Conservation (phyloP, 2,329 filamentous ascomycete genomes). For the Penicillium sp. region DNA sequence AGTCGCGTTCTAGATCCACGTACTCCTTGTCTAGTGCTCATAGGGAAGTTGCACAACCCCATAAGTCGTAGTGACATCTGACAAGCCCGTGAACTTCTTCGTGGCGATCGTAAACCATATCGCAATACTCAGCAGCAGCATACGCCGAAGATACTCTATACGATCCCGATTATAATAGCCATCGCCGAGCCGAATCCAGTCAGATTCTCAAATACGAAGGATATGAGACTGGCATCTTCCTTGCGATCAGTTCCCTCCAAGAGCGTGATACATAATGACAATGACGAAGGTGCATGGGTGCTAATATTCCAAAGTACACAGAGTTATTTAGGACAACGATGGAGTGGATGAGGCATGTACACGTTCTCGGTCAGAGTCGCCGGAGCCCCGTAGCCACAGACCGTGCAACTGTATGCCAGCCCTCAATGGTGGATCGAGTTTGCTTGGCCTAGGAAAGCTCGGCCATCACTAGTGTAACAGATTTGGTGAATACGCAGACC, state of each 20-base stretch:
- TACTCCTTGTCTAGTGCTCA: too few relatives aligned
- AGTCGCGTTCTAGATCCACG: too few relatives aligned
- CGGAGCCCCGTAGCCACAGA: conserved; percentile 34
- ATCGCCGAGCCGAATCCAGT: conserved; percentile 50
- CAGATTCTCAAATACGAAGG: conserved; percentile 52
- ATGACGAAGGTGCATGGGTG: conserved; percentile 43
- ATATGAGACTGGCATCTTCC: conserved; percentile 52
- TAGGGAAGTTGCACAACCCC: background rate
- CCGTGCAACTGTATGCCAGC: conserved; percentile 55
- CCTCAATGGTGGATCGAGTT: conserved; percentile 50
- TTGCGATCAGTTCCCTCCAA: conserved; percentile 52
- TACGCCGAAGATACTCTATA: conserved; percentile 53
- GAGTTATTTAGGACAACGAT: conserved; percentile 48
- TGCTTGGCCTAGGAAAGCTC: conserved; percentile 53
- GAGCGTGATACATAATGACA: conserved; percentile 46
- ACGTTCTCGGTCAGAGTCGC: conserved; percentile 48
- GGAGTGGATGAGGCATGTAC: conserved; percentile 47
- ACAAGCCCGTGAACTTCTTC: conserved; percentile 4
- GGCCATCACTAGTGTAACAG: conserved; percentile 53
- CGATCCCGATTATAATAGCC: conserved; percentile 49
- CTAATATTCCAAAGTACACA: conserved; percentile 49
- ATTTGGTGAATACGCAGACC: conserved; percentile 46
- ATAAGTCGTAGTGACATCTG: background rate
- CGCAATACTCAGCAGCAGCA: conserved; percentile 30
- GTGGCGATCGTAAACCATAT: conserved; percentile 10